Base-by-base conservation (phyloP, 257 asterid species). In the Orobanche coerulescens region DNA sequence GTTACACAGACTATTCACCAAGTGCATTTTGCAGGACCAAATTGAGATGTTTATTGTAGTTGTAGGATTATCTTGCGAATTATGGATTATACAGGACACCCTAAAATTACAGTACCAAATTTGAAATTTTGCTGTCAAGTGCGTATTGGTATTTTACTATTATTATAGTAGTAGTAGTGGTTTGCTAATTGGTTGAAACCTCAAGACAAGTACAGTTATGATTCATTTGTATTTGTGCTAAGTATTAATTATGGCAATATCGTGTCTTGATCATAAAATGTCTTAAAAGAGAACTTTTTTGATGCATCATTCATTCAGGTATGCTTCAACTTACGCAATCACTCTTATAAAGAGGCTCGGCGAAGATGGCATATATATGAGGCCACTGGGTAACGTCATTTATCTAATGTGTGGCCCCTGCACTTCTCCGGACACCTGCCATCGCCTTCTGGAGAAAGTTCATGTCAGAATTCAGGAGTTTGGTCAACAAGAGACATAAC, bases 371-470 rank as follows among this genome's bases (percentile, higher is more conserved):
- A 82, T 89, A 64, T 82, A 77, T 44, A 84, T 79, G 94, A 84
- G 99, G 81, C 96, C 97, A 24, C 74, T 89, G 58, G 99, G 99
- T 20, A 93, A 89, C 55, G 95, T 93, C 56, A 52, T 86, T 26
- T 93, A 89, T 65, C 75, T 84, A 25, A 93, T 93, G 95, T 89
- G 96, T 48, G 95, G 96, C 6, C 99, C 97, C 53, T 82, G 92
- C 62, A 85, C 94, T 10, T 66, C 86, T 37, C 91, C 94, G 12
- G 68, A 74, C 4, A 62, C 72, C 18, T 93, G 99, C 69, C 58
- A 23, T 55, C 49, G 48, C 64, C 28, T 84, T 37, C 78, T 93
- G 43, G 77, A 73, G 76, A 86, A 76, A 63, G 81, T 93, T 43
- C 67, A 66, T 43, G 48, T 49, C 42, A 69, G 94, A 77, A 84